A percentile compares a stretch with the other conserved stretches of the same genome.
phyloP scores from a whole-genome alignment of 306 rosid genomes.

The Corylus americana region DNA sequence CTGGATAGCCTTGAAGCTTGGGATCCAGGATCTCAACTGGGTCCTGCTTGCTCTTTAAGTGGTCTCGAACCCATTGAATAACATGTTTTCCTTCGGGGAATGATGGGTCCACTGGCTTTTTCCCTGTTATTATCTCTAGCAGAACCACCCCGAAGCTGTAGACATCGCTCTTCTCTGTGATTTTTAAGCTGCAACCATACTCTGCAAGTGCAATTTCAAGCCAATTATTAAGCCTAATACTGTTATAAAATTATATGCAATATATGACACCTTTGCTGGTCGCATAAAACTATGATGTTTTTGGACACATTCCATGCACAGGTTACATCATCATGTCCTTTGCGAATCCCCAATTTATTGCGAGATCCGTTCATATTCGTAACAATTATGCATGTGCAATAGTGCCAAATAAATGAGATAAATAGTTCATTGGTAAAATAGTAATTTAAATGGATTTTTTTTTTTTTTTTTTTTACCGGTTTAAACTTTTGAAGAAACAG shows the following conservation, averaged over 20 bases:
- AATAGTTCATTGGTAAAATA: too few relatives aligned
- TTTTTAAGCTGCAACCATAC: slow-evolving; percentile 75
- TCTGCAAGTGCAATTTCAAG: slow-evolving; percentile 41
- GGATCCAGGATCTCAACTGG: slow-evolving; percentile 70
- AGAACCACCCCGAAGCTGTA: slow-evolving; percentile 89
- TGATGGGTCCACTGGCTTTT: slow-evolving; percentile 76
- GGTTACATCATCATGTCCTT: slow-evolving; percentile 11
- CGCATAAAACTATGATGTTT: not conserved
- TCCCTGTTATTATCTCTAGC: slow-evolving; percentile 80
- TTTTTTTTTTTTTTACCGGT: too few relatives aligned
- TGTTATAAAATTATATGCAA: too few relatives aligned
- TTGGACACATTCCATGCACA: slow-evolving; percentile 6
- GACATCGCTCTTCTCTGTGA: slow-evolving; percentile 82
- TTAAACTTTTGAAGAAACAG: too few relatives aligned
- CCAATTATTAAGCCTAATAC: too few relatives aligned
- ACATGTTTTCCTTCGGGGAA: slow-evolving; percentile 74
- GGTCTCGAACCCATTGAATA: slow-evolving; percentile 77
- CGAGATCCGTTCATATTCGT: too few relatives aligned
- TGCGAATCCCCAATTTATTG: not conserved
- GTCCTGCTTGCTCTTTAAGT: slow-evolving; percentile 69
- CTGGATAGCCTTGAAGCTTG: slow-evolving; percentile 72
- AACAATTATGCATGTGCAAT: too few relatives aligned
- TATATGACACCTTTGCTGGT: too few relatives aligned
- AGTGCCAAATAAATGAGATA: too few relatives aligned
- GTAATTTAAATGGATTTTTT: too few relatives aligned